Evolutionary conservation across 345 rosid species (phyloP).

Genomic region (rapeseed (Brassica napus)): Da-Ae NC_063441.1:12322501-12323000

Average conservation of each 20-base stretch:
- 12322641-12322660: constrained; percentile 8
- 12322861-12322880: constrained; percentile 55
- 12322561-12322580: neutral
- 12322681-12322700: constrained; percentile 3
- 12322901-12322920: constrained; percentile 47
- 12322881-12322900: constrained; percentile 40
- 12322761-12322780: neutral
- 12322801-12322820: neutral
- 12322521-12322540: constrained; percentile 24
- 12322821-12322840: constrained; percentile 65
- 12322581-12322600: constrained; percentile 12
- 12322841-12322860: constrained; percentile 69
- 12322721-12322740: neutral
- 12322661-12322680: too few relatives aligned
- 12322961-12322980: neutral
- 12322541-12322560: constrained; percentile 20
- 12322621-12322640: neutral
- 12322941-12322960: constrained; percentile 48
- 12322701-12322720: constrained; percentile 26
- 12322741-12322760: neutral
- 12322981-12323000: constrained; percentile 6
- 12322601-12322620: neutral
- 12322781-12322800: neutral
- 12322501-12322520: constrained; percentile 16
- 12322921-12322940: constrained; percentile 56